Conservation (phyloP, 768 basidiomycete species). For the Xerocomus brunneocitrinus region DNA sequence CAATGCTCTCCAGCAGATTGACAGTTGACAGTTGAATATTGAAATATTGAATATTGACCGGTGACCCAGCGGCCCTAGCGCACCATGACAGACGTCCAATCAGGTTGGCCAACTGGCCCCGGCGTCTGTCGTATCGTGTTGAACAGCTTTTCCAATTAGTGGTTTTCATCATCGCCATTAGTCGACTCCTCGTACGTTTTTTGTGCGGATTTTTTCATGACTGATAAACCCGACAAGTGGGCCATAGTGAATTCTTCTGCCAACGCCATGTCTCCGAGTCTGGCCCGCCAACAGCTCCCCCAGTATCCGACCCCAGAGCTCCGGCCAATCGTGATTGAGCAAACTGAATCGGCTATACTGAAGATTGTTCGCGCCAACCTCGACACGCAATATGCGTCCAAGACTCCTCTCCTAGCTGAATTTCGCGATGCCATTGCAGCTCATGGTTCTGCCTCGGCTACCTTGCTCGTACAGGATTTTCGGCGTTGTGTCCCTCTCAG, state of each 20-base stretch:
- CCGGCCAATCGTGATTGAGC: background rate
- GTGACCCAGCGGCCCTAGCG: too few species aligned
- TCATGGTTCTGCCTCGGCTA: background rate
- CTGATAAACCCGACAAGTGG: background rate
- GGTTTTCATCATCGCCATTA: background rate
- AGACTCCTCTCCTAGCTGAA: background rate
- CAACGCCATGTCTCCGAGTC: background rate
- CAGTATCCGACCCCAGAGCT: background rate
- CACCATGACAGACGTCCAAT: too few species aligned
- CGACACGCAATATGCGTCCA: slow-evolving; percentile 1
- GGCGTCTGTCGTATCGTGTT: too few species aligned
- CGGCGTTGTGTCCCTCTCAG: background rate
- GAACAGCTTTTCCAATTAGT: too few species aligned
- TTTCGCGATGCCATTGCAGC: background rate
- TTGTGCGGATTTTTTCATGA: background rate
- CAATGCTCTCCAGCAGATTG: too few species aligned
- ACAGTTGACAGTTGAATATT: too few species aligned
- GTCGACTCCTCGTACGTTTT: background rate
- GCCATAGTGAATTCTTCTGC: background rate
- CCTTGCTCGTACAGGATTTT: slow-evolving; percentile 1
- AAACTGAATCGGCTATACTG: background rate
- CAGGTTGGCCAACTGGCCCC: too few species aligned
- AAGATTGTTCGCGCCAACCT: background rate
- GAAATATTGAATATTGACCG: too few species aligned
- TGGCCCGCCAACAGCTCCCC: background rate